phyloP scores from a whole-genome alignment of 2,329 filamentous ascomycete species.

The Albophoma yamanashiensis region DNA sequence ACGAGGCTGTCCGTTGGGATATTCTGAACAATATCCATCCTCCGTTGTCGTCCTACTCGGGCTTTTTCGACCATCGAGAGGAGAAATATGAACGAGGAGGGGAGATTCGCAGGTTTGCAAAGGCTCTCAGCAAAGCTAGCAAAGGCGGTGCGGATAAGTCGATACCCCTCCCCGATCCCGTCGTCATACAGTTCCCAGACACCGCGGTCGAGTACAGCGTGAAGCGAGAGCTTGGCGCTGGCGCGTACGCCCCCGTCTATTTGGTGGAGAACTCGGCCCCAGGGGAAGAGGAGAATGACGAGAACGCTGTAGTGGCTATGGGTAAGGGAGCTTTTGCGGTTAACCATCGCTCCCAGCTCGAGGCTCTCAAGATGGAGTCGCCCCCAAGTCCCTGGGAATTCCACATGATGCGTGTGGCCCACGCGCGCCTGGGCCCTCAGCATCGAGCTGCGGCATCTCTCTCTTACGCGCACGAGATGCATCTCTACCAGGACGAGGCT shows the following conservation, averaged over 20 bases:
- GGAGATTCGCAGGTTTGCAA: slow-evolving; percentile 77
- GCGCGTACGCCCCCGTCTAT: slow-evolving; percentile 93
- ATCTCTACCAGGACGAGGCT: slow-evolving; percentile 81
- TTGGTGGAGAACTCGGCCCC: slow-evolving; percentile 65
- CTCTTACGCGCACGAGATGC: slow-evolving; percentile 78
- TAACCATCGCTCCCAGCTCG: slow-evolving; percentile 47
- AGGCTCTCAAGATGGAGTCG: slow-evolving; percentile 91
- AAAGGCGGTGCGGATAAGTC: slow-evolving; percentile 50
- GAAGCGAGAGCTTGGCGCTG: slow-evolving; percentile 78
- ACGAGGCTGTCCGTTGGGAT: slow-evolving; percentile 59
- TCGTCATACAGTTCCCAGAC: slow-evolving; percentile 58
- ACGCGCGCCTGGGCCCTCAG: slow-evolving; percentile 61
- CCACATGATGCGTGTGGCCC: slow-evolving; percentile 80
- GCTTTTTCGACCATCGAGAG: slow-evolving; percentile 65
- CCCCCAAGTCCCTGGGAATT: slow-evolving; percentile 92
- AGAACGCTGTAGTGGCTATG: slow-evolving; percentile 39
- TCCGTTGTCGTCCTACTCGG: slow-evolving; percentile 61
- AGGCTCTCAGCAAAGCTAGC: slow-evolving; percentile 47
- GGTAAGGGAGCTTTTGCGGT: slow-evolving; percentile 51
- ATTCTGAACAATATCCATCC: slow-evolving; percentile 69
- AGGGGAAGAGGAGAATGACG: slow-evolving; percentile 31
- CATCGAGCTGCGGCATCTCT: slow-evolving; percentile 67
- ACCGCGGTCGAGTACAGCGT: slow-evolving; percentile 61
- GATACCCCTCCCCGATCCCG: slow-evolving; percentile 45
- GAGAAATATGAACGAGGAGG: slow-evolving; percentile 53